Base-by-base conservation (phyloP, 2,329 filamentous ascomycete species). In the Pseudogymnoascus sp. region DNA sequence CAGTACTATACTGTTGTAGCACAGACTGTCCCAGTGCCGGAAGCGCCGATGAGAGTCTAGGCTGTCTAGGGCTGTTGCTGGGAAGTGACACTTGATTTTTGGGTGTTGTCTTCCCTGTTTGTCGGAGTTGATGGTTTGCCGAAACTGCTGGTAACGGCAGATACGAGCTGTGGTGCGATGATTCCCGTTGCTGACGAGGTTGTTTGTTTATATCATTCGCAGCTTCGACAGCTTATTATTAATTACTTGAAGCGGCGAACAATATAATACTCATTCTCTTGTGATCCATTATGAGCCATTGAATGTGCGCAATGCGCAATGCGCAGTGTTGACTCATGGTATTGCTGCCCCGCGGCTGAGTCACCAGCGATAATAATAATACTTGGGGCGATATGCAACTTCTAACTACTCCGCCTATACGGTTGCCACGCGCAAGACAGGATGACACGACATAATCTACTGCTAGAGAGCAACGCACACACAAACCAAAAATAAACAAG, bases 371-470 rank as follows among this genome's bases (percentile, higher is more conserved):
- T 25, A 25, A 69, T 68, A 66, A 67, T 70, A 66, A 70, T 65
- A 68, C 68, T 68, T 67, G 67, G 65, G 65, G 65, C 35, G 23
- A 28, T 61, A 49, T 45, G 41, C 38, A 60, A 38, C 33, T 42
- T 14, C 14, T 8, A 14, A 19, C 8, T 30, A 23, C 45, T 49
- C 19, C 36, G 36, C 23, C 45, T 33, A 14, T 19, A 67, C 69
- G 70, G 71, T 72, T 45, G 67, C 70, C 71, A 72, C 67, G 70
- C 68, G 71, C 41, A 25, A 33, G 22, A 42, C 39, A 58, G 49
- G 62, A 62, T 36, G 16, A 61, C 58, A 58, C 28, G 23, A 12
- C 60, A 61, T 38, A 55, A 52, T 3, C 16, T 45, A 23, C 39
- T 41, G 39, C 38, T 12, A 12, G 22, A 22, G 9, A n/a, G 3